Evolutionary conservation across 208 protist genomes (phyloP).

Genomic region (Strigomonas culicis): DNA sequence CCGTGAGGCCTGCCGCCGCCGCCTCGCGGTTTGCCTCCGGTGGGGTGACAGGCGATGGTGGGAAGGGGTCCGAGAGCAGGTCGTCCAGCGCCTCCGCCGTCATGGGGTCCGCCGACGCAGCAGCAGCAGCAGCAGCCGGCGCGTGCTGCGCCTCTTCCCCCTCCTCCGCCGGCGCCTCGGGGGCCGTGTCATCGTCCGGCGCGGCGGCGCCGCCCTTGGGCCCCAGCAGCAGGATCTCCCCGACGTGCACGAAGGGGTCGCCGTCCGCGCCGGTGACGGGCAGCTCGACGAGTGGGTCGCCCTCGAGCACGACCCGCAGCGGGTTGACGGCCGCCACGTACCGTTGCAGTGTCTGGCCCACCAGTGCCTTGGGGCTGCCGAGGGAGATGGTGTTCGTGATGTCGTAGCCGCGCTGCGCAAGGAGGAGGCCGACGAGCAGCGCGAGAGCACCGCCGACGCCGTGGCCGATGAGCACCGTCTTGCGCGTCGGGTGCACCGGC

Average conservation of each 20-base stretch:
- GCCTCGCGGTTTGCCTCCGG: neutral
- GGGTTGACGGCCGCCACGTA: constrained; percentile 65
- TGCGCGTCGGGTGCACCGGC: constrained; percentile 63
- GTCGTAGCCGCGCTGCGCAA: constrained; percentile 59
- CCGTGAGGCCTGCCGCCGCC: neutral
- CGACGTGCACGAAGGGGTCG: constrained; percentile 68
- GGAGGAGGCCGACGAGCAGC: constrained; percentile 45
- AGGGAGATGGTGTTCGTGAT: constrained; percentile 74
- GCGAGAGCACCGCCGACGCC: constrained; percentile 69
- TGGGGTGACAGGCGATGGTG: no score
- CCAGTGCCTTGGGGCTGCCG: constrained; percentile 62
- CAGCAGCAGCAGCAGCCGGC: no score
- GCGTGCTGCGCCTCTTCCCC: neutral
- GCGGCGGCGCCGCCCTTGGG: constrained; percentile 11
- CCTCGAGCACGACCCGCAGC: constrained; percentile 71
- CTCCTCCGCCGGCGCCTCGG: neutral
- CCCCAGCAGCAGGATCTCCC: constrained; percentile 66
- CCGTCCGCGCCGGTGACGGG: constrained; percentile 76
- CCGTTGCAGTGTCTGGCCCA: constrained; percentile 56
- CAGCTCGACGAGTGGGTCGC: constrained; percentile 78
- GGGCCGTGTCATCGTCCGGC: neutral
- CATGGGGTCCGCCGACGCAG: constrained; percentile 10
- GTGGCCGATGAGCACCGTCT: constrained; percentile 77
- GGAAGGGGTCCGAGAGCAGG: constrained; percentile 8
- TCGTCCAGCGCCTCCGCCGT: constrained; percentile 24